phyloP scores from a whole-genome alignment of 2,329 filamentous ascomycete species.

The Penicillium olsonii region DNA sequence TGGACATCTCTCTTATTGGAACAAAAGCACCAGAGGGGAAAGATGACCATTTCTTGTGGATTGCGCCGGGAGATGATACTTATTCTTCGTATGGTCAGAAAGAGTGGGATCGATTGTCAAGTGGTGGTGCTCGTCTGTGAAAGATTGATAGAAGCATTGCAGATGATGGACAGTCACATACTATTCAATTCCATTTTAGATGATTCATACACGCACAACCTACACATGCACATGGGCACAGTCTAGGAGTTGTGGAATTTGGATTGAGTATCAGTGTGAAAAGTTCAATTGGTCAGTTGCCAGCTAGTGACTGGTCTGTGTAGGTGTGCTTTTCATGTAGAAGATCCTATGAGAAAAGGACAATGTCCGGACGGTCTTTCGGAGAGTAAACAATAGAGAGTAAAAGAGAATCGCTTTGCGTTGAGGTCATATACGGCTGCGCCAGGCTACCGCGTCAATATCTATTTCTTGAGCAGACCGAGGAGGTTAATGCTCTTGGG shows the following conservation, averaged over 20 bases:
- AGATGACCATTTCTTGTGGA: conserved; percentile 54
- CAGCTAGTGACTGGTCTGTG: neutral
- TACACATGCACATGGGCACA: too few relatives aligned
- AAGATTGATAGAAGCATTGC: neutral
- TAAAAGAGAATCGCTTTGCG: conserved; percentile 2
- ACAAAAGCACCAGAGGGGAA: conserved; percentile 46
- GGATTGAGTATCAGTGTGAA: too few relatives aligned
- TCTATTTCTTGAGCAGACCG: conserved; percentile 68
- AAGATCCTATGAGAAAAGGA: neutral
- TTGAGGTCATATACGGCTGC: conserved; percentile 2
- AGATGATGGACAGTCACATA: too few relatives aligned
- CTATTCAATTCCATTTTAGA: too few relatives aligned
- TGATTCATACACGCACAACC: too few relatives aligned
- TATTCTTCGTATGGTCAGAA: conserved; percentile 61
- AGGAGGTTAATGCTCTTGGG: conserved; percentile 96
- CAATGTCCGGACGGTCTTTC: neutral
- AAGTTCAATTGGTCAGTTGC: neutral
- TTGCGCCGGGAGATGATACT: conserved; percentile 48
- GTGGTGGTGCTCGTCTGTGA: conserved; percentile 50
- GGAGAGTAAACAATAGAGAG: neutral
- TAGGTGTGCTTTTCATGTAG: neutral
- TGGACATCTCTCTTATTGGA: conserved; percentile 56
- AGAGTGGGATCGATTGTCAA: conserved; percentile 59
- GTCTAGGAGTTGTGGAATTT: neutral
- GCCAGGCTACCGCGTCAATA: neutral